Evolutionary conservation across 345 rosid species (phyloP).

Genomic region (Eucalyptus albens): DNA sequence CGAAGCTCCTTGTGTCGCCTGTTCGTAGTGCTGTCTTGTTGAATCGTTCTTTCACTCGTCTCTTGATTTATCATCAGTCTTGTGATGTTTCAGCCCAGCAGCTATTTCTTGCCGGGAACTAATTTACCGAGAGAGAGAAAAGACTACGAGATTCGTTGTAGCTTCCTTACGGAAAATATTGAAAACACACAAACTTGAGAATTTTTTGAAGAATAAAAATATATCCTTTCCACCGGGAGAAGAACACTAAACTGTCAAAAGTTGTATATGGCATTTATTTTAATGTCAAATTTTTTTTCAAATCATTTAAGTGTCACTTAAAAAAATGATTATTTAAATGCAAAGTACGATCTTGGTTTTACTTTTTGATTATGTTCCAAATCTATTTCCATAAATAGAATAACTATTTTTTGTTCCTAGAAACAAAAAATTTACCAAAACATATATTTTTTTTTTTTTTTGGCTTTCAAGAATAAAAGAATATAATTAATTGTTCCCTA

Average conservation of each 20-base stretch:
- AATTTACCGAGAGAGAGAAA: neutral
- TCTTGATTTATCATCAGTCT: neutral
- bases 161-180: neutral
- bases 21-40: neutral
- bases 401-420: no score
- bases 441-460: no score
- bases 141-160: neutral
- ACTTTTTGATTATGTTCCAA: no score
- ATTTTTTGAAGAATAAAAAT: neutral
- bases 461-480: no score
- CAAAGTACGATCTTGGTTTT: no score
- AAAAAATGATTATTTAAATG: no score
- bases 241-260: accelerated
- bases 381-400: no score
- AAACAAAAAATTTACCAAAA: no score
- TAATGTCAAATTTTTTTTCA: no score
- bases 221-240: accelerated
- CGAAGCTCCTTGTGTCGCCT: neutral
- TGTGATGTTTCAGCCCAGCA: neutral
- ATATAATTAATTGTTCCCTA: no score
- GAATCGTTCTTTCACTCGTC: neutral
- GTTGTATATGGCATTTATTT: no score
- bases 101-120: neutral
- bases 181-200: neutral
- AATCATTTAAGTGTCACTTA: no score